Evolutionary conservation across 257 asterid species (phyloP).

Genomic region (Capsicum rhomboideum): DNA sequence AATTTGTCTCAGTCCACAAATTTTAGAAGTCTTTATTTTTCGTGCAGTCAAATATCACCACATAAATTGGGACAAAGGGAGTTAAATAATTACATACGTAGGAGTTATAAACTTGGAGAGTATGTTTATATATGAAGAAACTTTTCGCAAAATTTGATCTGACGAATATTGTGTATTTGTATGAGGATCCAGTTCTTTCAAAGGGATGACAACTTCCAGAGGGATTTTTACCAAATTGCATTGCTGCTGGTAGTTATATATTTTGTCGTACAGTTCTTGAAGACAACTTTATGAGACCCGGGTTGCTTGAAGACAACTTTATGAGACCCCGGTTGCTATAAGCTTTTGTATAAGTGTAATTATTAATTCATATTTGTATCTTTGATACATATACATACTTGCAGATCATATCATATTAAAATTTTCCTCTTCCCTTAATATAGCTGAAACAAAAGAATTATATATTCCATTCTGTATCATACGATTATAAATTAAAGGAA

Average conservation of each 20-base stretch:
- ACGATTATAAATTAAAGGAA: too few species aligned
- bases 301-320: slow-evolving; percentile 49
- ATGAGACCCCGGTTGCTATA: slow-evolving; percentile 14
- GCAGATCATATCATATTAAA: neutral
- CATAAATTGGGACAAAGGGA: neutral
- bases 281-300: slow-evolving; percentile 50
- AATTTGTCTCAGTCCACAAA: too few species aligned
- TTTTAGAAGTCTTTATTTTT: too few species aligned
- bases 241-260: slow-evolving; percentile 69
- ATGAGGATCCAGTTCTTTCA: slow-evolving; percentile 63
- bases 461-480: too few species aligned
- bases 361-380: neutral
- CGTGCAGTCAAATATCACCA: neutral
- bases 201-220: slow-evolving; percentile 72
- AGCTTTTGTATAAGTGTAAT: slow-evolving; percentile 1
- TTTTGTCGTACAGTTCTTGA: slow-evolving; percentile 70
- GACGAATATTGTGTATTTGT: neutral
- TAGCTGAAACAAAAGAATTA: too few species aligned
- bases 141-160: neutral
- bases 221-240: slow-evolving; percentile 82
- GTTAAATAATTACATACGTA: neutral
- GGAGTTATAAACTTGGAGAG: neutral
- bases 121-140: neutral
- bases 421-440: neutral
- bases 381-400: neutral